Percentiles rank a stretch among this genome's conserved stretches.
Evolutionary conservation across 1,284 basidiomycete genomes (phyloP).

Genomic region (Coriolopsis trogii): DNA sequence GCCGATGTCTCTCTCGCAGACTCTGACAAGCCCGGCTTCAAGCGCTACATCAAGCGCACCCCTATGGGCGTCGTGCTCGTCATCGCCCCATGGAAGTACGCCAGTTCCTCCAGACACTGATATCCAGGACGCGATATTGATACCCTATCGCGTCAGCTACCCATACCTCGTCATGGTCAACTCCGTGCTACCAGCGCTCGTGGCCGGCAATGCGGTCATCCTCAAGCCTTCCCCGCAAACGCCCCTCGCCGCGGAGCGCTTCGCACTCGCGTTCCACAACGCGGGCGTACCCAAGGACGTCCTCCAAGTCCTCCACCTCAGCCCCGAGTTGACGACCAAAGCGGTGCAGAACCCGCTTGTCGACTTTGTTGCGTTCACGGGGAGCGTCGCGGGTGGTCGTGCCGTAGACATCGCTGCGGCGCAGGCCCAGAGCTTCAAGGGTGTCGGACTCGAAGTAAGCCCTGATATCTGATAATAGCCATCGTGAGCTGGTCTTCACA

Average conservation of each 20-base stretch:
- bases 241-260: slow-evolving; percentile 83
- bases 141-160: slow-evolving; percentile 53
- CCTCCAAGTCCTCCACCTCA: slow-evolving; percentile 82
- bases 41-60: slow-evolving; percentile 78
- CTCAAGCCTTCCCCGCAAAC: slow-evolving; percentile 97
- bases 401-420: slow-evolving; percentile 67
- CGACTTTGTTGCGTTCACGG: slow-evolving; percentile 90
- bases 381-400: slow-evolving; percentile 74
- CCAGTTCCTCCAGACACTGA: not conserved
- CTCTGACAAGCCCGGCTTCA: slow-evolving; percentile 83
- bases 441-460: slow-evolving; percentile 72
- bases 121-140: slow-evolving; percentile 7
- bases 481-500: not conserved
- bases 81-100: slow-evolving; percentile 90
- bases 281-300: slow-evolving; percentile 82
- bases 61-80: slow-evolving; percentile 90
- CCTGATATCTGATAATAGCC: not conserved
- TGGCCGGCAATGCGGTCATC: slow-evolving; percentile 88
- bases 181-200: slow-evolving; percentile 85
- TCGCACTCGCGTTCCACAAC: slow-evolving; percentile 65
- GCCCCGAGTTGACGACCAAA: slow-evolving; percentile 64
- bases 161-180: slow-evolving; percentile 91
- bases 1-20: slow-evolving; percentile 76
- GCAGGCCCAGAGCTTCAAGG: slow-evolving; percentile 74
- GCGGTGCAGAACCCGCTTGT: slow-evolving; percentile 72